These are phyloP conservation scores for Aquilaria agallochum DNA, from an alignment of 441 rosid genomes.

Conservation along the genomic window DNA sequence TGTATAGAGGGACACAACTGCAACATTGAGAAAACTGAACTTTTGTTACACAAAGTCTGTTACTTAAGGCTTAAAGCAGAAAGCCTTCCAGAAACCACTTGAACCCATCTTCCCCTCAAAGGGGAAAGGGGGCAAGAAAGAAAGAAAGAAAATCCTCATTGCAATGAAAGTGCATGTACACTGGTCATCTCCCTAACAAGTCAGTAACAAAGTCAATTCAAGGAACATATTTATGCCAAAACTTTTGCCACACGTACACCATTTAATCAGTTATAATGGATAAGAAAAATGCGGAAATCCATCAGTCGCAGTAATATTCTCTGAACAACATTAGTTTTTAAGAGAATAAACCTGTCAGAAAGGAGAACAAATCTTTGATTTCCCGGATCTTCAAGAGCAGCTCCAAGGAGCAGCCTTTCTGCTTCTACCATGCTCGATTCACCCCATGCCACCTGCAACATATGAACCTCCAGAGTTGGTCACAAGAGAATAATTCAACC, in stretches of 20 bases:
- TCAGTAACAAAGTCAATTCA: too few species aligned
- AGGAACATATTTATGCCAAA: too few species aligned
- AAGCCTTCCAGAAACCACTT: too few species aligned
- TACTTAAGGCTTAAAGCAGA: too few species aligned
- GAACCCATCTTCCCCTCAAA: too few species aligned
- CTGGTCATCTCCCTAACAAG: too few species aligned
- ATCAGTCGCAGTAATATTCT: neutral
- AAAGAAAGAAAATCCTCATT: too few species aligned
- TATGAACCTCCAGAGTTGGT: neutral
- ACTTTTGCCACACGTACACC: too few species aligned
- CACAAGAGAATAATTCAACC: neutral
- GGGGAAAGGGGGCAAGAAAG: too few species aligned
- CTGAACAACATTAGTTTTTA: conserved; percentile 17
- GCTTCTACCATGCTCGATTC: conserved; percentile 87
- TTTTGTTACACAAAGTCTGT: too few species aligned
- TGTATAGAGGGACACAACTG: conserved; percentile 85
- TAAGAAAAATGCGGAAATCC: neutral
- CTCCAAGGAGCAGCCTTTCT: conserved; percentile 66
- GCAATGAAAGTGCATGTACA: too few species aligned
- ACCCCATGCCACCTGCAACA: conserved; percentile 78
- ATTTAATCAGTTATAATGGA: too few species aligned
- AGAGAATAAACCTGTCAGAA: conserved; percentile 63
- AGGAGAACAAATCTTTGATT: conserved; percentile 86
- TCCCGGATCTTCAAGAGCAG: conserved; percentile 69
- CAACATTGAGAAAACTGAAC: neutral